Evolutionary conservation across 2,329 filamentous ascomycete species (phyloP).

Genomic region (Alternaria tenuissima): DNA sequence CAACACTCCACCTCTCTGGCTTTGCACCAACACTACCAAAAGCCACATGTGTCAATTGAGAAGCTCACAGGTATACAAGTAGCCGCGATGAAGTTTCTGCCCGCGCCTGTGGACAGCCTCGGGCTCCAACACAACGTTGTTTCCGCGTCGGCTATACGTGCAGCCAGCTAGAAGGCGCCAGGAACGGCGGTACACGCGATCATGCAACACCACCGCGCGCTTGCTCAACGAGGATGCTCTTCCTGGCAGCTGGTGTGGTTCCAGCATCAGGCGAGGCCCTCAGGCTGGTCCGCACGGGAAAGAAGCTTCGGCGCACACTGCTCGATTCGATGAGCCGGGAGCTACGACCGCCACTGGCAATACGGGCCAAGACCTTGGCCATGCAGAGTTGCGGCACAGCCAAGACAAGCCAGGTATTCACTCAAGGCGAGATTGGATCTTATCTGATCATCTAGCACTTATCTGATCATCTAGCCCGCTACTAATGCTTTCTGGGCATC

Average conservation of each 20-base stretch:
- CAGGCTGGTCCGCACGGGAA: slow-evolving; percentile 5
- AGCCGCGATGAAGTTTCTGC: neutral
- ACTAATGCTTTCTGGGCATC: slow-evolving; percentile 23
- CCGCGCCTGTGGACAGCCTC: neutral
- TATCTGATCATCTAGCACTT: slow-evolving; percentile 41
- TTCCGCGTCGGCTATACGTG: neutral
- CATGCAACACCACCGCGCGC: slow-evolving; percentile 8
- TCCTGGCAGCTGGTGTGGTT: slow-evolving; percentile 1
- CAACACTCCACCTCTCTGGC: neutral
- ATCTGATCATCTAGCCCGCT: slow-evolving; percentile 42
- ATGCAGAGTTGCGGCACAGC: slow-evolving; percentile 13
- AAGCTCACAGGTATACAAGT: neutral
- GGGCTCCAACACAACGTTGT: neutral
- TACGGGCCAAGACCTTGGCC: slow-evolving; percentile 27
- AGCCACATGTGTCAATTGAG: neutral
- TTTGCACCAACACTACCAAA: neutral
- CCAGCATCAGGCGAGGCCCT: slow-evolving; percentile 7
- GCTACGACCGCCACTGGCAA: slow-evolving; percentile 16
- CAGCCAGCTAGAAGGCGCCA: neutral
- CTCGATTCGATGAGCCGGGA: slow-evolving; percentile 20
- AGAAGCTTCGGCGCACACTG: slow-evolving; percentile 17
- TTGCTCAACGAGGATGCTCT: neutral
- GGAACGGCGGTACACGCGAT: slow-evolving; percentile 1
- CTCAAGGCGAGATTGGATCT: slow-evolving; percentile 31
- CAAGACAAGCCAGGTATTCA: slow-evolving; percentile 9